Percentiles rank a stretch among this genome's conserved stretches.
phyloP scores from a whole-genome alignment of 495 filamentous ascomycete species.

The Aspergillus carlsbadensis region DNA sequence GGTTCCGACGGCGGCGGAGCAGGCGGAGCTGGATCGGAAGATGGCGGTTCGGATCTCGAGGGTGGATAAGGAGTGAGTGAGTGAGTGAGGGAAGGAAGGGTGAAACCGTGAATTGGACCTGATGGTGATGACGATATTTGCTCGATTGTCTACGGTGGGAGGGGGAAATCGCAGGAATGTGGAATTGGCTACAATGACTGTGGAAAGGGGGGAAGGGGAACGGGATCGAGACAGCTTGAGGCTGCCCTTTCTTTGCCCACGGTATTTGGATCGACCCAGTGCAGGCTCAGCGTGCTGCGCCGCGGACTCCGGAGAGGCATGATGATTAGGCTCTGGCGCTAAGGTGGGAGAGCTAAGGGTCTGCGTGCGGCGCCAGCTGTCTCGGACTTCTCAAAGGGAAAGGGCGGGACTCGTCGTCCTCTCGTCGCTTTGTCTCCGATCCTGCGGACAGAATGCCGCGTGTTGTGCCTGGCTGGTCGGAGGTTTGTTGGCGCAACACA shows the following conservation, averaged over 20 bases:
- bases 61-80: slow-evolving; percentile 32
- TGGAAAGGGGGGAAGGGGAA: neutral
- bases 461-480: slow-evolving; percentile 20
- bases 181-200: too few species aligned
- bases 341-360: neutral
- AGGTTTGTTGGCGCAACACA: slow-evolving; percentile 27
- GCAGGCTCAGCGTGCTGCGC: too few species aligned
- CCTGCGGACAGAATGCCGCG: neutral
- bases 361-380: neutral
- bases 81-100: too few species aligned
- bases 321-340: too few species aligned
- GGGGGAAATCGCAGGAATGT: too few species aligned
- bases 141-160: too few species aligned
- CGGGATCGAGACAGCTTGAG: neutral
- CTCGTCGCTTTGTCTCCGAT: neutral
- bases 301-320: too few species aligned
- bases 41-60: slow-evolving; percentile 48
- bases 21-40: slow-evolving; percentile 51
- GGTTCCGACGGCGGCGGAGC: slow-evolving; percentile 60
- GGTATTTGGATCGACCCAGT: neutral
- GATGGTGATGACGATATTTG: too few species aligned
- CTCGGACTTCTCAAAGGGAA: neutral
- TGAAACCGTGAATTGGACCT: too few species aligned
- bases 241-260: neutral
- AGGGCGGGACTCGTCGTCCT: neutral